Evolutionary conservation across 345 rosid species (phyloP), one percentile per base, ranked within the genome.

Genomic region (Eucalyptus sp.): DNA sequence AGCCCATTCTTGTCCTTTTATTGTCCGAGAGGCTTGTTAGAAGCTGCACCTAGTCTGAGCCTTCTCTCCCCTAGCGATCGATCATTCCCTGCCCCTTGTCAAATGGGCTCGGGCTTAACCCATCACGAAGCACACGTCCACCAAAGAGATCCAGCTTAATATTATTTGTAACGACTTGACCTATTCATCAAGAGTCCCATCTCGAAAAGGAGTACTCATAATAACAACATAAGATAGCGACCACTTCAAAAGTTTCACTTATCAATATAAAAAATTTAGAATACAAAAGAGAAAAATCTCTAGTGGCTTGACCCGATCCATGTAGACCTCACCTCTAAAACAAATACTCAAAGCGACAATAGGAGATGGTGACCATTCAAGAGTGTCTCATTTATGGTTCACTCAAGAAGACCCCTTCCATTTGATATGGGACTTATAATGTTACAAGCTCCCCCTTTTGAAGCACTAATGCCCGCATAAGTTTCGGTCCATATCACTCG

Each of bases 111-210:
- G 3, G 22, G 79, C 79, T 66, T 66, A 31, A 18, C 10, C 22
- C 10, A 14, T 29, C 15, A 66, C 0, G 6, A 66, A 31, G 20
- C 41, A 15, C 41, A 7, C 1, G 3, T n/a, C 17, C 41, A 66
- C 17, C 3, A 8, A 8, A 31, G 79, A 4, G 22, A 4, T 31
- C 41, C 1, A 4, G 12, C 79, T 60, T 14, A 4, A 29, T 62
- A 3, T 66, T 31, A 8, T 66, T 8, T 31, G 43, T 3, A 8
- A 66, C 1, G 3, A 31, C 2, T 18, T 15, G 22, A 31, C 12
- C 22, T 66, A 16, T 66, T 15, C 6, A 7, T 6, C 7, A 14
- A 13, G 18, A 31, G 71, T 29, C 18, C 15, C 15, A 29, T 15
- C 10, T 7, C 2, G 5, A 31, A 66, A 66, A n/a, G 31, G 71